These are phyloP conservation scores for Paramyrothecium sp. DNA, from an alignment of 2,329 filamentous ascomycete species.

Conservation along the genomic window DNA sequence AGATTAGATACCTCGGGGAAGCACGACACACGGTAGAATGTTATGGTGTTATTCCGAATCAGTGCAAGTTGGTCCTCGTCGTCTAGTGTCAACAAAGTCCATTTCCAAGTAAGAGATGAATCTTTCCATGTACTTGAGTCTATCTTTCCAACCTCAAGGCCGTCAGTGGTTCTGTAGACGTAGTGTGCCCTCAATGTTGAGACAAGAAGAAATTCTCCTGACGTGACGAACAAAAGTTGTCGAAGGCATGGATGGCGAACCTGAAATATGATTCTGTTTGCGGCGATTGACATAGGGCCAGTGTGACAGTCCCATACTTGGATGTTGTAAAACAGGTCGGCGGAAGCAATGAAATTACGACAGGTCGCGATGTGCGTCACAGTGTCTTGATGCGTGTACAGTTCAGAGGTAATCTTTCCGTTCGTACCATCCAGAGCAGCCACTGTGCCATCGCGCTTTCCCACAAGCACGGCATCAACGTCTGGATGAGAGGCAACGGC, in stretches of 20 bases:
- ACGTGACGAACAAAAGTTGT: slow-evolving; percentile 9
- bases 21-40: too few relatives aligned
- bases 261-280: background rate
- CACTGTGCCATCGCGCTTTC: slow-evolving; percentile 12
- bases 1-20: too few relatives aligned
- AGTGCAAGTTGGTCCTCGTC: too few relatives aligned
- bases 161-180: background rate
- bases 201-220: slow-evolving; percentile 9
- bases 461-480: slow-evolving; percentile 10
- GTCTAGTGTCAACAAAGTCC: too few relatives aligned
- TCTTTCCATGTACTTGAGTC: too few relatives aligned
- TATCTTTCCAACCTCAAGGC: slow-evolving; percentile 9
- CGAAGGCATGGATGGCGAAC: background rate
- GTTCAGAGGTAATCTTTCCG: background rate
- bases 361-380: background rate
- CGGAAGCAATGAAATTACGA: background rate
- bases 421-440: slow-evolving; percentile 1
- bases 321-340: background rate
- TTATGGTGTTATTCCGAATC: too few relatives aligned
- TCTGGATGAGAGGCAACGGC: slow-evolving; percentile 10
- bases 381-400: background rate
- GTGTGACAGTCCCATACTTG: background rate
- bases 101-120: too few relatives aligned
- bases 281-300: background rate
- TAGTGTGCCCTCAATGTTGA: background rate